Evolutionary conservation across 352 stramenopile species (phyloP).

Genomic region (Pythium brassicae): DNA sequence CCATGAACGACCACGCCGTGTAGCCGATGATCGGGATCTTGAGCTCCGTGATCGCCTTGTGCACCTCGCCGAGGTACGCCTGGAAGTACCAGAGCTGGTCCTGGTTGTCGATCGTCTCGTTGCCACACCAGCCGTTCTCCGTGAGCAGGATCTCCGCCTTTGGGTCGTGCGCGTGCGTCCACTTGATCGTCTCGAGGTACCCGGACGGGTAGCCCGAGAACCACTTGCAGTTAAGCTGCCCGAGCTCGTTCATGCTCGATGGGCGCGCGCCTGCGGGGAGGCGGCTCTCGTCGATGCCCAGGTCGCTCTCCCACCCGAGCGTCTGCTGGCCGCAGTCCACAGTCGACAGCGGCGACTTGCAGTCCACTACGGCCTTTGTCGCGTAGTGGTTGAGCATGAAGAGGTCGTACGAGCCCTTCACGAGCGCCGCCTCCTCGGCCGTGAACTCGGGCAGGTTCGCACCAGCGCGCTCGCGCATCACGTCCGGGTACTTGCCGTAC

Average conservation of each 20-base stretch:
- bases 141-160: constrained; percentile 15
- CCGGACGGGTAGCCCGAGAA: constrained; percentile 40
- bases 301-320: constrained; percentile 37
- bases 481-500: constrained; percentile 86
- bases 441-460: constrained; percentile 88
- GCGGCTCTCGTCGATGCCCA: constrained; percentile 46
- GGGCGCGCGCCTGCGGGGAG: constrained; percentile 49
- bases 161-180: constrained; percentile 30
- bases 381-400: constrained; percentile 96
- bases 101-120: constrained; percentile 5
- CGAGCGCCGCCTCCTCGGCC: constrained; percentile 42
- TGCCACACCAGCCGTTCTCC: constrained; percentile 7
- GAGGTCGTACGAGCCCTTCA: constrained; percentile 89
- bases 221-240: constrained; percentile 35
- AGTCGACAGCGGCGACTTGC: constrained; percentile 29
- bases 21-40: constrained; percentile 74
- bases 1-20: constrained; percentile 91
- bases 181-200: constrained; percentile 13
- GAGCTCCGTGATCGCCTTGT: constrained; percentile 40
- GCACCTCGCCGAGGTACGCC: constrained; percentile 28
- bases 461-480: constrained; percentile 83
- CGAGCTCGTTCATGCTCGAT: constrained; percentile 27
- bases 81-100: constrained; percentile 9
- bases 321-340: constrained; percentile 26
- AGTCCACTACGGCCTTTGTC: constrained; percentile 54